These are phyloP conservation scores for Maudiozyma serrabonitensis DNA, from an alignment of 805 yeast species.

Conservation along the genomic window DNA sequence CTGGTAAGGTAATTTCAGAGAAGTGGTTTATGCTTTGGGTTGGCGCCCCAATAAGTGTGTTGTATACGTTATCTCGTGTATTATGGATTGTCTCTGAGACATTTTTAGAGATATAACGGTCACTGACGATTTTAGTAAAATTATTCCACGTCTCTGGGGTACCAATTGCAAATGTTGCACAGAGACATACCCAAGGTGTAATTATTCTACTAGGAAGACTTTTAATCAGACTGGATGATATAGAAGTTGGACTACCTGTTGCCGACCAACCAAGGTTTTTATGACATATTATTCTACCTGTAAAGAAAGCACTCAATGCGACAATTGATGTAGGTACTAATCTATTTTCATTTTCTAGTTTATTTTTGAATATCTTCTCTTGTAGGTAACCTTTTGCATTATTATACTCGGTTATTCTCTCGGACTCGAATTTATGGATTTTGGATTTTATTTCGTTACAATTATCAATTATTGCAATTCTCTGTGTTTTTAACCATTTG, in stretches of 20 bases:
- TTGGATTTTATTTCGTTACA: conserved; percentile 6
- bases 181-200: conserved; percentile 15
- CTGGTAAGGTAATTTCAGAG: background rate
- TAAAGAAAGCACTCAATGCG: conserved; percentile 21
- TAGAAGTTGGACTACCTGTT: background rate
- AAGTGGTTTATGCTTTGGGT: background rate
- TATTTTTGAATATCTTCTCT: conserved; percentile 15
- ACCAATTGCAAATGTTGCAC: conserved; percentile 13
- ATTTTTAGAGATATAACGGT: conserved; percentile 14
- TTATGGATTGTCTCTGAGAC: conserved; percentile 2
- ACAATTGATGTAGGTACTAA: conserved; percentile 20
- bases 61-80: background rate
- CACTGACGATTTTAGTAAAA: conserved; percentile 7
- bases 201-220: conserved; percentile 20
- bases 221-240: conserved; percentile 11
- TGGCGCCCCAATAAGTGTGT: background rate
- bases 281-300: conserved; percentile 22
- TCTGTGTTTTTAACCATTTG: conserved; percentile 5
- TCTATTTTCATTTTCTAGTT: conserved; percentile 15
- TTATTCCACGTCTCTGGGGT: conserved; percentile 22
- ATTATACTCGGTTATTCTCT: background rate
- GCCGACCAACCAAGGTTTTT: background rate
- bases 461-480: conserved; percentile 1
- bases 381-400: conserved; percentile 5
- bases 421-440: background rate